Evolutionary conservation across 1,284 basidiomycete species (phyloP), one percentile per base, ranked within the genome.

Genomic region (Exobasidium cylindrosporum): DNA sequence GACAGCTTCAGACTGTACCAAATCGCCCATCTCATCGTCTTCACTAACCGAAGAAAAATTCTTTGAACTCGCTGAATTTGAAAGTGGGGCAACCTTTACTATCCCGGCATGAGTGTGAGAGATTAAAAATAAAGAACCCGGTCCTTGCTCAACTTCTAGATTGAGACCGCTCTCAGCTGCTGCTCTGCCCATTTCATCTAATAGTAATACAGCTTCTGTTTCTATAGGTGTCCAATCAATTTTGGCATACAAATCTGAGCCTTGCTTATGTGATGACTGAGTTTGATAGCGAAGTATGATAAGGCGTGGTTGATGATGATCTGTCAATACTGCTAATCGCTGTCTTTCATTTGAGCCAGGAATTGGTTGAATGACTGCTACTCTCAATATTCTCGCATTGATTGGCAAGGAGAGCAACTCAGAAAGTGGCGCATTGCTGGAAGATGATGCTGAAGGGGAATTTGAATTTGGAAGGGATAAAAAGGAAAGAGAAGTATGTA

Each of bases 31-130:
- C n/a, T n/a, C n/a, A n/a, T n/a, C n/a, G n/a, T n/a, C n/a, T n/a
- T n/a, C n/a, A n/a, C n/a, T n/a, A n/a, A n/a, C n/a, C n/a, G n/a
- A n/a, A n/a, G n/a, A n/a, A n/a, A n/a, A n/a, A n/a, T n/a, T n/a
- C n/a, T n/a, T n/a, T n/a, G n/a, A n/a, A n/a, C n/a, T n/a, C n/a
- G n/a, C n/a, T n/a, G n/a, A n/a, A n/a, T n/a, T n/a, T 7, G 35
- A n/a, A 4, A 73, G 56, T 0, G 70, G 68, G 0, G 69, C 55
- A 17, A 73, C 63, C 53, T 60, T 66, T 11, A 70, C 45, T 21
- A 66, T 43, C 26, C 73, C 71, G n/a, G 67, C 65, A 60, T 75
- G 70, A 28, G 66, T 66, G 31, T 75, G 73, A 6, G 57, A 53
- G 24, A 65, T 24, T 21, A 68, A 65, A 35, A 66, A 54, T n/a